A percentile compares a stretch with the other conserved stretches of the same genome.
Conservation (phyloP, 345 rosid genomes). For the Citrus trifoliata region DNA sequence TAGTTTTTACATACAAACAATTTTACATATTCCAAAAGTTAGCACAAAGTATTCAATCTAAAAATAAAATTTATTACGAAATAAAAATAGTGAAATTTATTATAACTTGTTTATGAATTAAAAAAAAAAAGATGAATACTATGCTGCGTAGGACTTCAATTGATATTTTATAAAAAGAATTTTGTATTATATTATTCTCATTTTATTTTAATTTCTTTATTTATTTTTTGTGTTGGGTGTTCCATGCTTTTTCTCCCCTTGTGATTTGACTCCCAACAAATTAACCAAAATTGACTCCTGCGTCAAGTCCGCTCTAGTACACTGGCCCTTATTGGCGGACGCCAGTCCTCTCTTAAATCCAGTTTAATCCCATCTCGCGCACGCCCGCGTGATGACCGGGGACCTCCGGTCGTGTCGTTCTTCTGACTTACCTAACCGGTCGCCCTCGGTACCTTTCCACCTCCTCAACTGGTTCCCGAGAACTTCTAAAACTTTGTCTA, state of each 20-base stretch:
- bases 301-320: conserved; percentile 49
- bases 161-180: not conserved
- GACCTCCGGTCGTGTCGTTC: conserved; percentile 26
- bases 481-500: not conserved
- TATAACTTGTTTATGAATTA: no score
- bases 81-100: no score
- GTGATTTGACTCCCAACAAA: conserved; percentile 44
- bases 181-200: not conserved
- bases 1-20: no score
- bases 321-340: conserved; percentile 41
- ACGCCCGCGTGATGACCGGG: conserved; percentile 36
- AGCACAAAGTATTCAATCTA: no score
- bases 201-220: not conserved
- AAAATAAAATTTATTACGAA: no score
- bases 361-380: conserved; percentile 31
- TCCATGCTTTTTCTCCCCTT: conserved; percentile 15
- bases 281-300: conserved; percentile 40
- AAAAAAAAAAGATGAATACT: no score
- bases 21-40: no score
- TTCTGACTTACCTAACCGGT: conserved; percentile 27
- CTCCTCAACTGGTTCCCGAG: conserved; percentile 34
- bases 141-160: no score
- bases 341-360: conserved; percentile 34
- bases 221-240: conserved; percentile 17
- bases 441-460: conserved; percentile 24